These are phyloP conservation scores for Scalesia atractyloides DNA, from an alignment of 129 eudicot species.

Conservation along the genomic window DNA sequence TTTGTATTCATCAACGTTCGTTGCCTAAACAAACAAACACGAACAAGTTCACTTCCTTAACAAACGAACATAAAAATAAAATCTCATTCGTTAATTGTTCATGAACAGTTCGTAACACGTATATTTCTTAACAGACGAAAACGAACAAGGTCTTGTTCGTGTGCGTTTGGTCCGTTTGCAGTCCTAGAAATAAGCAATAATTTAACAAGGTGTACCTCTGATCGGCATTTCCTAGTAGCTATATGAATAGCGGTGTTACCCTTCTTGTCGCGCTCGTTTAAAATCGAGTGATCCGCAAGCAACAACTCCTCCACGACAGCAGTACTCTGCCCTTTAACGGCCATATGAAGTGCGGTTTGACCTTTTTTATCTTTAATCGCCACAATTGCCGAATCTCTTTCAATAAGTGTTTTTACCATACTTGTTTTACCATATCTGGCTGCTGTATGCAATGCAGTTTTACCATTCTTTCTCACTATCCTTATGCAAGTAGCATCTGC, in stretches of 20 bases:
- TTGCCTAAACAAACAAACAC: no score
- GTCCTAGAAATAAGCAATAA: neutral
- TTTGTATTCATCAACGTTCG: no score
- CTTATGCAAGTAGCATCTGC: constrained; percentile 58
- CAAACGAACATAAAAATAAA: no score
- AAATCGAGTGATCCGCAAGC: constrained; percentile 68
- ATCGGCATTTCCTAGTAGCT: constrained; percentile 83
- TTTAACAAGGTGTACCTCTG: constrained; percentile 55
- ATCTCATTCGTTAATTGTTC: no score
- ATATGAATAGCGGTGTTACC: constrained; percentile 91
- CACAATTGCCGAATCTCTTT: constrained; percentile 66
- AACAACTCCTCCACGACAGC: constrained; percentile 72
- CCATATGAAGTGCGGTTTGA: constrained; percentile 99
- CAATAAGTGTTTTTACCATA: constrained; percentile 71
- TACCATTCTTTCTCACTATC: constrained; percentile 85
- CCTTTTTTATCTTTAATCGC: constrained; percentile 91
- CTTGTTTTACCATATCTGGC: constrained; percentile 71
- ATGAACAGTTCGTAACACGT: no score
- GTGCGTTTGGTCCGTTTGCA: no score
- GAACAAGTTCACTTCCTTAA: no score
- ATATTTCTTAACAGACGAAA: no score
- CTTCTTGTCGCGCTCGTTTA: constrained; percentile 91
- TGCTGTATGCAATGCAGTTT: constrained; percentile 87
- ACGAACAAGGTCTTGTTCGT: no score
- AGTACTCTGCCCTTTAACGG: constrained; percentile 89